phyloP scores from a whole-genome alignment of 1,284 basidiomycete species.

The Leccinum subspadiceum region DNA sequence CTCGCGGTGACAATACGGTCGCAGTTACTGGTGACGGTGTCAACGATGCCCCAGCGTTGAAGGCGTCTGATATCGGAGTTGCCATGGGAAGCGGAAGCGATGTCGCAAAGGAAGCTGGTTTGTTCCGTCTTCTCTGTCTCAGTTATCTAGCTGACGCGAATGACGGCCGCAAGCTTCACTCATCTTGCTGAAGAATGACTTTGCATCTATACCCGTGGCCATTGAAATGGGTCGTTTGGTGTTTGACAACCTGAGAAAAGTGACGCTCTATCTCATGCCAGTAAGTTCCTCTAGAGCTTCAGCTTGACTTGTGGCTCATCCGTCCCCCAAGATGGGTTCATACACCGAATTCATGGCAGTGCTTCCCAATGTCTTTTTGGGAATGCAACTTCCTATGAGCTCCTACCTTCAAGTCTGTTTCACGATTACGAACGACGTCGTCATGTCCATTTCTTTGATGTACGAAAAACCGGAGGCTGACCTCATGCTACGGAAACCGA shows the following conservation, averaged over 20 bases:
- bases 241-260: slow-evolving; percentile 57
- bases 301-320: not conserved
- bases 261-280: slow-evolving; percentile 41
- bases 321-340: not conserved
- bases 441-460: slow-evolving; percentile 39
- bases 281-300: slow-evolving; percentile 15
- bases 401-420: slow-evolving; percentile 43
- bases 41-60: slow-evolving; percentile 60
- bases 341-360: slow-evolving; percentile 39
- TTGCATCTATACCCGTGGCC: slow-evolving; percentile 38
- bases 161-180: slow-evolving; percentile 22
- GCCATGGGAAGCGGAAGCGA: slow-evolving; percentile 86
- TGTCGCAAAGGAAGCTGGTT: slow-evolving; percentile 68
- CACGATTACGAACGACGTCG: slow-evolving; percentile 37
- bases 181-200: slow-evolving; percentile 35
- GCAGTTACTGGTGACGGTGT: slow-evolving; percentile 59
- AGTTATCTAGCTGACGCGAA: not conserved
- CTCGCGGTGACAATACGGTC: slow-evolving; percentile 44
- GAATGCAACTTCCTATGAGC: slow-evolving; percentile 42
- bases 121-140: not conserved
- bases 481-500: slow-evolving; percentile 59
- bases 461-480: slow-evolving; percentile 40
- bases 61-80: slow-evolving; percentile 84
- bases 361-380: slow-evolving; percentile 35
- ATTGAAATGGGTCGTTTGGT: slow-evolving; percentile 52